phyloP scores from a whole-genome alignment of 345 rosid species.

The Ceriops zippeliana region DNA sequence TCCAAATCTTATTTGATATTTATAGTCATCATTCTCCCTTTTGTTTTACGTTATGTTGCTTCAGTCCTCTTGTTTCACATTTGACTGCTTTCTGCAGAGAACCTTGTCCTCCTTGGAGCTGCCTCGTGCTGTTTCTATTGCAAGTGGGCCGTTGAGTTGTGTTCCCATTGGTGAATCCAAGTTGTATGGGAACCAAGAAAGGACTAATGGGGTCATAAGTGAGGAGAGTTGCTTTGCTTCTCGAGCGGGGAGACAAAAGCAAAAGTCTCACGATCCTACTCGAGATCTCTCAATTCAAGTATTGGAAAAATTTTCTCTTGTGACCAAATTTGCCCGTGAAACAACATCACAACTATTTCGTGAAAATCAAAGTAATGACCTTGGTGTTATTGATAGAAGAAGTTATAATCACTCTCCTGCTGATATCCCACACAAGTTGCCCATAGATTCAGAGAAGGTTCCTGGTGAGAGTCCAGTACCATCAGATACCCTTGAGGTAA shows the following conservation, averaged over 20 bases:
- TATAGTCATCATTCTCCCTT: neutral
- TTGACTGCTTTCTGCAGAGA: conserved; percentile 47
- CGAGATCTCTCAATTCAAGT: conserved; percentile 90
- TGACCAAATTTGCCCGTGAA: conserved; percentile 95
- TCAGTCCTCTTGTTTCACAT: neutral
- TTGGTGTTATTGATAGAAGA: conserved; percentile 59
- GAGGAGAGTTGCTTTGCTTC: conserved; percentile 38
- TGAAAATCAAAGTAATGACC: conserved; percentile 58
- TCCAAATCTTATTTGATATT: neutral
- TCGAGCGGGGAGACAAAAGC: conserved; percentile 53
- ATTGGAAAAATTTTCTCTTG: conserved; percentile 81
- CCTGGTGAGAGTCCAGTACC: conserved; percentile 42
- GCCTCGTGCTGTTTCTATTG: conserved; percentile 67
- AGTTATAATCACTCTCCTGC: conserved; percentile 28
- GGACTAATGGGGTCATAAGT: conserved; percentile 32
- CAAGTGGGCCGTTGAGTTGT: conserved; percentile 43
- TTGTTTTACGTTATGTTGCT: neutral
- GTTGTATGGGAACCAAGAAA: conserved; percentile 41
- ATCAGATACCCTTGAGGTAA: conserved; percentile 86
- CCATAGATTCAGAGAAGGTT: conserved; percentile 40
- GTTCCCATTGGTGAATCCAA: conserved; percentile 36
- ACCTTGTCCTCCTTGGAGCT: conserved; percentile 93
- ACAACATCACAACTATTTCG: conserved; percentile 75
- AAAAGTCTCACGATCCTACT: conserved; percentile 80
- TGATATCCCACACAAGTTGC: conserved; percentile 39